Percentiles rank a stretch among this genome's conserved stretches.
These are phyloP conservation scores for Eragrostis tef DNA, from an alignment of 202 grass and related monocot species.

Conservation along the genomic window DNA sequence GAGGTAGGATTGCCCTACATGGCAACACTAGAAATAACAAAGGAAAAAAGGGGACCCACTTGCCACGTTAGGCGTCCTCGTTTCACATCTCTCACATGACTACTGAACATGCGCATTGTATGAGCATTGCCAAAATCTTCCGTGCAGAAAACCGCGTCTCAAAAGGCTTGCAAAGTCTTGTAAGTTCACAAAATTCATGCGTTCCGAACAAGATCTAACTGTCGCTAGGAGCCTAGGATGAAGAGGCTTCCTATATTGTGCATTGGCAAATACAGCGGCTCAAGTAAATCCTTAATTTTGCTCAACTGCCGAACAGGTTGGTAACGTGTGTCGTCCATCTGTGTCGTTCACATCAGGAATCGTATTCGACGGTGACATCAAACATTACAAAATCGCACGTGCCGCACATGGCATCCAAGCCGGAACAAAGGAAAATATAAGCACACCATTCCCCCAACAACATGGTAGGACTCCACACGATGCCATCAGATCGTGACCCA, in stretches of 20 bases:
- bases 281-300: background rate
- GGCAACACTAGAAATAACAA: too few relatives aligned
- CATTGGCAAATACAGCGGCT: too few relatives aligned
- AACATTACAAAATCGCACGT: slow-evolving; percentile 29
- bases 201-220: too few relatives aligned
- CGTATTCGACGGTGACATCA: slow-evolving; percentile 2
- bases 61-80: too few relatives aligned
- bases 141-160: background rate
- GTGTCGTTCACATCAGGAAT: slow-evolving; percentile 1
- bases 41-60: too few relatives aligned
- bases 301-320: background rate
- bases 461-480: background rate
- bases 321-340: background rate
- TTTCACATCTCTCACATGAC: too few relatives aligned
- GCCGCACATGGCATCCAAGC: background rate
- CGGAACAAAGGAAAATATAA: too few relatives aligned
- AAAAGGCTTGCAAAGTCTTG: background rate
- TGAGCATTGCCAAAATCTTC: background rate
- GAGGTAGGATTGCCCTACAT: too few relatives aligned
- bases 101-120: background rate
- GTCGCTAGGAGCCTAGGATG: too few relatives aligned
- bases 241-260: too few relatives aligned
- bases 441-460: background rate
- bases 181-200: too few relatives aligned
- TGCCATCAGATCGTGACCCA: background rate